Evolutionary conservation across 2,329 filamentous ascomycete species (phyloP), one percentile per base, ranked within the genome.

Genomic region (Colletotrichum salicis): DNA sequence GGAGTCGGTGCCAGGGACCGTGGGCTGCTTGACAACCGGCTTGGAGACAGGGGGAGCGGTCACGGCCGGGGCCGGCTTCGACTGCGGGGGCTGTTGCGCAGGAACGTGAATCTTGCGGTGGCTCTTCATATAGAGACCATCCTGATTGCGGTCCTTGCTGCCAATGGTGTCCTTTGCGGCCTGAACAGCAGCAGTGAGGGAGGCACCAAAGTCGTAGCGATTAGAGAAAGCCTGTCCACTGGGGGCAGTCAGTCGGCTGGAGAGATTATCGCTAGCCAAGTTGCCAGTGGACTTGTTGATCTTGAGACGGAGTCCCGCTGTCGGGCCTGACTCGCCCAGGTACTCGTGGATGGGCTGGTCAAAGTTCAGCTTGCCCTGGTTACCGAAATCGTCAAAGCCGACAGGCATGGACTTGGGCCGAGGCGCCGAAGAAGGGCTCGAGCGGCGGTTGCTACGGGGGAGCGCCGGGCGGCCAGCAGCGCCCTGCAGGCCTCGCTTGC

Each of bases 171-270:
- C 90, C 78, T 94, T 93, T 58, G 92, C 91, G 33, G 90, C 91
- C 78, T 92, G 91, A 79, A 96, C 92, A 13, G 94, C 95, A 63
- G 95, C 94, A 64, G 89, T 92, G 35, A 98, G 87, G 0, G 96
- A 98, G n/a, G 94, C 94, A 73, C 93, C 92, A 81, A 99, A 98
- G 84, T 98, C 96, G 80, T 99, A 99, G 65, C 96, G 93, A 81
- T 95, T 95, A 58, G 94, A 93, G 80, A 98, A 98, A 22, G 92
- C 93, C 76, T 93, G 91, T 31, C 91, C 90, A 74, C 88, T 90
- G 1, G 89, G 88, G 2, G 88, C 83, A 0, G 87, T 80, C 29
- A 90, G 79, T 41, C 85, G 80, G 77, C 85, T 82, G 76, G 88
- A 78, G 24, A 91, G 78, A 75, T 88, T 90, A 74, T 93, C 90